Evolutionary conservation across 495 filamentous ascomycete genomes (phyloP), one percentile per base, ranked within the genome.

Genomic region (Eremomyces bilateralis): DNA sequence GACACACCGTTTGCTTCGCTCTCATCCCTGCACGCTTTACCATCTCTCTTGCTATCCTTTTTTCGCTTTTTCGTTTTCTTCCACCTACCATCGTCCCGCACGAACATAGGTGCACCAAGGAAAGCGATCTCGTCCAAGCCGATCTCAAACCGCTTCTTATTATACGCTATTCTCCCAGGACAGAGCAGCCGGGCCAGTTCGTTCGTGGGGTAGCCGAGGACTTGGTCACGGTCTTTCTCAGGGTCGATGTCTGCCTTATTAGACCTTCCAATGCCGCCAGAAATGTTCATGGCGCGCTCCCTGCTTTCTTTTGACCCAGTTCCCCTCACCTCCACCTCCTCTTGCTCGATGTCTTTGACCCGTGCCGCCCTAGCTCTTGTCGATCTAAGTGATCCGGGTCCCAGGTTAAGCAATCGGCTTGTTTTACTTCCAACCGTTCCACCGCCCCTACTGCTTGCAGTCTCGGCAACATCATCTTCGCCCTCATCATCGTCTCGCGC

Each of bases 101-200:
- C 73, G 50, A 84, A 85, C 24, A 92, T 69, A 12, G 88, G 88
- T 57, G 77, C 80, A 2, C 84, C 79, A 4, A 93, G 63, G 48
- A 88, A 92, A 29, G 74, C 70, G 31, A 88, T 55, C 38, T 79
- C 77, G 45, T 93, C 82, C 3, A 95, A 60, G 2, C 73, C 75
- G 33, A 94, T 60, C 49, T 94, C 82, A 48, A 93, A 93, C 12
- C 73, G 71, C 40, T 69, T 69, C 58, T 88, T 85, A 48, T 91
- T 79, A 56, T 73, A 84, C n/a, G 71, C 67, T n/a, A n/a, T n/a
- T 32, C 66, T 58, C 34, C 69, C 67, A 8, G 88, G 88, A 25
- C 75, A 81, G 35, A 97, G 55, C 29, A 97, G 54, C 42, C 76
- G 85, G 47, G 82, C 80, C 45, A 93, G 70, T 20, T 80, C 76